Evolutionary conservation across 805 yeast species (phyloP), one percentile per base, ranked within the genome.

Genomic region (Candida hispaniensis): DNA sequence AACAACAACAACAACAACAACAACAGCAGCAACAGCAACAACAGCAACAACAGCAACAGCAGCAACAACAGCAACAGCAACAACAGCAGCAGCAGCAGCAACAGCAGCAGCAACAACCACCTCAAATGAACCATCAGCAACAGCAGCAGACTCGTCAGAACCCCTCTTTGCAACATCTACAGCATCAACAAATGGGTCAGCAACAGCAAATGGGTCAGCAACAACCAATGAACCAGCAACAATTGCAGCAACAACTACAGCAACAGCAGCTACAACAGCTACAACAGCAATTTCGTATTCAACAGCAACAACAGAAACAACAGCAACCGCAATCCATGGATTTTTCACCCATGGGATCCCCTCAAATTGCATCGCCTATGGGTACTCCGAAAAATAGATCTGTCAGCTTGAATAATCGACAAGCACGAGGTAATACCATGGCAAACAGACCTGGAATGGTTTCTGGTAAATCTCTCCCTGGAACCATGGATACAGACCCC

Each of bases 91-190:
- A 10, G 54, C 49, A 4, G 44, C 54, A 10, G 45, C 40, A 6
- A 53, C 49, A 20, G 13, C 34, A 29, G 51, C 55, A 15, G 38
- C 49, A 12, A 47, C 38, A 29, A 44, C 55, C 23, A 47, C 51
- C 8, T 50, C 43, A 6, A 50, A 47, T 32, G 48, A 55, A 10
- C 45, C 46, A 13, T 27, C 43, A 16, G 42, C 45, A 19, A 44
- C 50, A 5, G 39, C 35, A 28, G 41, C 41, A 18, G 48, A 45
- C 30, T 43, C 47, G 21, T 40, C 15, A n/a, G 40, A 21, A 18
- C 32, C 39, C n/a, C 10, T 19, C n/a, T 9, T n/a, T 9, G n/a
- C 22, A 19, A 19, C 8, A 19, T 9, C 22, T 9, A 19, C 40
- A 15, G 30, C 26, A 18, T 14, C 15, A 13, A 7, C 38, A 17